phyloP scores from a whole-genome alignment of 1,284 basidiomycete species.

The Apiotrichum porosum region DNA sequence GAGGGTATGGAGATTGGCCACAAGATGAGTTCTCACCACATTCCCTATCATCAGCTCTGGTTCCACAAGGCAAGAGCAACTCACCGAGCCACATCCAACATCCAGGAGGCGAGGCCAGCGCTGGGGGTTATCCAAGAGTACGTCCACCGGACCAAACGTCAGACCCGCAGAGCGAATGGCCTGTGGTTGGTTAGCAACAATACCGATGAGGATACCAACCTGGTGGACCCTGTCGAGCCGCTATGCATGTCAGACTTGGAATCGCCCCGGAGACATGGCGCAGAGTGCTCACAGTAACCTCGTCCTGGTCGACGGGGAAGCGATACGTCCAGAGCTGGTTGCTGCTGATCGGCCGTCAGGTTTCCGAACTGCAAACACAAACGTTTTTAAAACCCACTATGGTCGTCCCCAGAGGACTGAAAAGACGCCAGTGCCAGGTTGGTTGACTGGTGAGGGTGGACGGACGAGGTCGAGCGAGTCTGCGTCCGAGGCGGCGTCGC shows the following conservation, averaged over 20 bases:
- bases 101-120: constrained; percentile 12
- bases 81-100: constrained; percentile 23
- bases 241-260: constrained; percentile 1
- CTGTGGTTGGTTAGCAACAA: no score
- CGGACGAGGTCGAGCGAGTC: no score
- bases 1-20: not conserved
- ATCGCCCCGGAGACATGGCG: no score
- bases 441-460: no score
- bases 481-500: no score
- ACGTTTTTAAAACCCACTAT: constrained; percentile 1
- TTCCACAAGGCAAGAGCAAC: not conserved
- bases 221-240: constrained; percentile 19
- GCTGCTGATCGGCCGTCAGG: constrained; percentile 3
- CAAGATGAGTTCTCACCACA: not conserved
- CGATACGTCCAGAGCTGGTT: constrained; percentile 16
- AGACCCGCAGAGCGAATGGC: no score
- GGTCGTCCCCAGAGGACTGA: not conserved
- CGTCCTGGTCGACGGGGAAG: constrained; percentile 21
- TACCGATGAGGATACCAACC: no score
- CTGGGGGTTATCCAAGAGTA: constrained; percentile 2
- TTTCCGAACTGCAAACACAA: no score
- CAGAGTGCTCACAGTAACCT: constrained; percentile 15
- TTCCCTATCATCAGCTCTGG: not conserved
- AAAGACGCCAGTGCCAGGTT: not conserved
- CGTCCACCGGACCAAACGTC: no score